Base-by-base conservation (phyloP, 371 early-diverging fungal genomes). In the Thermomucor indicae-seudaticae region DNA sequence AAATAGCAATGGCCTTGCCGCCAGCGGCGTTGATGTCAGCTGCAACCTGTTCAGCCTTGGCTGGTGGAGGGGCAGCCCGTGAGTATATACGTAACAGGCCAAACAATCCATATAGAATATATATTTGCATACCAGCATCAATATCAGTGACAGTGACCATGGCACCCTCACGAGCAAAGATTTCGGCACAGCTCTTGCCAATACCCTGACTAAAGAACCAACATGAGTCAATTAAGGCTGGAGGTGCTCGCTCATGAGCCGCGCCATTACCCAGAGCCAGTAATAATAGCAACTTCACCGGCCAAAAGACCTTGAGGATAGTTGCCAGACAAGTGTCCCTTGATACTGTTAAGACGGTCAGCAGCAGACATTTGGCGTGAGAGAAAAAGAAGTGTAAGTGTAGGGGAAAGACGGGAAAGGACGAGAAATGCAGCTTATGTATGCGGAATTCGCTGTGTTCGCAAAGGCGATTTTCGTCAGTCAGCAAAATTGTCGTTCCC, bases 151-250 rank as follows among this genome's bases (percentile, higher is more conserved):
- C 77, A 31, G 86, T 86, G 29, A 88, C 86, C 32, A 72, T 57
- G 44, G 86, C 86, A 57, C 90, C 90, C 67, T 90, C 90, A 58
- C 85, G 85, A 49, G 86, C 90, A 64, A 86, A 90, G 47, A 85
- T 65, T 45, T 86, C 70, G 46, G 83, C 78, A 50, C 83, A 71
- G 71, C 86, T 86, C 65, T 80, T 80, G 53, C 90, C 90, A 61
- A 90, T 90, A 59, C 90, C 90, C 63, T 83, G 83, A 51, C 88
- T 87, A 62, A 25, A 37, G 4, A 39, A 29, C 39, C 27, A 25
- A 56, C 22, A 43, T 20, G 28, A 32, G 17, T 17, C 24, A 14
- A 31, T 29, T 47, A 10, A 28, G 6, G 31, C 17, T 11, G 17
- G 6, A 16, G 4, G 34, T 14, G n/a, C n/a, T n/a, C n/a, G n/a